phyloP scores from a whole-genome alignment of 768 basidiomycete genomes.

The Rhizopogon roseolus region DNA sequence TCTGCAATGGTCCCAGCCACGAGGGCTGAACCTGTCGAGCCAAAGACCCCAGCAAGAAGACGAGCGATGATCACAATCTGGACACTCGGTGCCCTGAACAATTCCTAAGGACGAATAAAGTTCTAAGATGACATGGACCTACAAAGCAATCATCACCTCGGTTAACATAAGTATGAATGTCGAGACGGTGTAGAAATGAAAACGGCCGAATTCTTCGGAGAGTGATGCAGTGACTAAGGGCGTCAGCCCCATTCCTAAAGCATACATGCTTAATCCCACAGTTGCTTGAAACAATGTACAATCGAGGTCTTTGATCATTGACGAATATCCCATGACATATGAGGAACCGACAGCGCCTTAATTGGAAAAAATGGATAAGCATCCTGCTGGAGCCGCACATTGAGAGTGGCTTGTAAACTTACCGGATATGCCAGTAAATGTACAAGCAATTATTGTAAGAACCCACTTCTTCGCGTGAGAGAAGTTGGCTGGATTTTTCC shows the following conservation, averaged over 20 bases:
- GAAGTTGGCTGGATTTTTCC: slow-evolving; percentile 35
- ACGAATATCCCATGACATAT: no score
- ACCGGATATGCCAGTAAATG: slow-evolving; percentile 28
- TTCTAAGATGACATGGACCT: slow-evolving; percentile 4
- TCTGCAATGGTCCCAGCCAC: slow-evolving; percentile 71
- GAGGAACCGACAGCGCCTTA: slow-evolving; percentile 42
- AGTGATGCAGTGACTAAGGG: slow-evolving; percentile 44
- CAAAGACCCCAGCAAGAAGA: slow-evolving; percentile 60
- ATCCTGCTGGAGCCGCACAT: slow-evolving; percentile 47
- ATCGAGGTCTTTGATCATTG: no score
- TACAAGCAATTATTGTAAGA: slow-evolving; percentile 26
- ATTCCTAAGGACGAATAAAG: not conserved
- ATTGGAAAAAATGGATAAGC: slow-evolving; percentile 7
- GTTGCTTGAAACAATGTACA: slow-evolving; percentile 33
- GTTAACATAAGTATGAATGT: slow-evolving; percentile 36
- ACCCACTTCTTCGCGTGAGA: slow-evolving; percentile 6
- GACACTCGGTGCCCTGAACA: slow-evolving; percentile 38
- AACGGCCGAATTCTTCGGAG: slow-evolving; percentile 52
- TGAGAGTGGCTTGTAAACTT: slow-evolving; percentile 4
- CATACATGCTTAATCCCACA: slow-evolving; percentile 47
- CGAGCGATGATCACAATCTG: slow-evolving; percentile 59
- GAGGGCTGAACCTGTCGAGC: slow-evolving; percentile 66
- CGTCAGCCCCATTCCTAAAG: slow-evolving; percentile 56
- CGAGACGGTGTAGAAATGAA: slow-evolving; percentile 52
- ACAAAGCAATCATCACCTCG: slow-evolving; percentile 15